Percentiles rank a stretch among this genome's conserved stretches.
Conservation (phyloP, 1,139 yeast species). For the Taphrina sp. region DNA sequence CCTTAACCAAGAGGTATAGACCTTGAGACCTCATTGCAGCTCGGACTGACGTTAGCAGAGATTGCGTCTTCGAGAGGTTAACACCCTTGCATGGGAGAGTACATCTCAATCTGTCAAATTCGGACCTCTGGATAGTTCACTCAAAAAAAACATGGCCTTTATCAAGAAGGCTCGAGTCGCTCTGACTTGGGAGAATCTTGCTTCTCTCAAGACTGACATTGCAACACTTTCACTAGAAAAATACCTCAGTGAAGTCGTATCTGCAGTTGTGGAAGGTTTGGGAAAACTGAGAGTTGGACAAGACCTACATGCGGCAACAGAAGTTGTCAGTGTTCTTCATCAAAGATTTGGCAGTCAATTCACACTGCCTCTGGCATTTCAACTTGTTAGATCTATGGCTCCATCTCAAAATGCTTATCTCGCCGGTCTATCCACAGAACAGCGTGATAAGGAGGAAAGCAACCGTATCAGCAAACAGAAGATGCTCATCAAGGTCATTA, state of each 20-base stretch:
- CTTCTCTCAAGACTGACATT: conserved; percentile 60
- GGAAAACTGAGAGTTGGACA: conserved; percentile 54
- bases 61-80: neutral
- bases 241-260: conserved; percentile 68
- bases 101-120: neutral
- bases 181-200: conserved; percentile 53
- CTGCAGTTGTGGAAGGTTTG: conserved; percentile 65
- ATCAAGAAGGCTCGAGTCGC: conserved; percentile 66
- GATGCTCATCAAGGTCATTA: conserved; percentile 54
- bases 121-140: conserved; percentile 62
- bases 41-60: too few species aligned
- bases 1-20: too few species aligned
- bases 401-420: conserved; percentile 45
- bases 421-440: conserved; percentile 43
- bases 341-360: conserved; percentile 56
- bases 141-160: conserved; percentile 81
- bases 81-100: conserved; percentile 20
- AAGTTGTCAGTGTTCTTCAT: conserved; percentile 69
- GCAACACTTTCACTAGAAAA: conserved; percentile 65
- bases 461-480: conserved; percentile 49
- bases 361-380: conserved; percentile 49
- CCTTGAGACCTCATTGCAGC: too few species aligned
- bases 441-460: conserved; percentile 50
- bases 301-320: conserved; percentile 65
- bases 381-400: conserved; percentile 52